Evolutionary conservation across 148 eudicot species (phyloP), one percentile per base, ranked within the genome.

Genomic region (Gaultheria prostrata): DNA sequence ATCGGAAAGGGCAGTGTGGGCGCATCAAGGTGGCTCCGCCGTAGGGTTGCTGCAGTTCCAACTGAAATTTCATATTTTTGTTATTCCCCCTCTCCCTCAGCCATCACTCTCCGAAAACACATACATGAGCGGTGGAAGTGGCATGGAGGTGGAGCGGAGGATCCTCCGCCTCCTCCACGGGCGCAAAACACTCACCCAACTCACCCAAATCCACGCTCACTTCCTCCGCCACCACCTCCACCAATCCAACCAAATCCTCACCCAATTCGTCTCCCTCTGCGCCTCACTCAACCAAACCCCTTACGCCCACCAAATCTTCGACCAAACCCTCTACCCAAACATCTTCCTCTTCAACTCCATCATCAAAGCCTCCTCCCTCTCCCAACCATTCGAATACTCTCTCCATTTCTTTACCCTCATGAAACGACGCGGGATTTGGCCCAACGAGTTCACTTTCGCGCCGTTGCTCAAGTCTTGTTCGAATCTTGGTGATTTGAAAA

Each of bases 121-220:
- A 48, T 48, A 48, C 9, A 77, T 81, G 83, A 80, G 73, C 63
- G 80, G 82, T 70, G 59, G 82, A 76, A 69, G 79, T 26, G 26
- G 39, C 65, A 76, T 80, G 79, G 89, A 85, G 82, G 87, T 91
- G 15, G 97, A 92, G 84, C 92, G 94, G 26, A 76, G 80, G 82
- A 88, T 94, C 85, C 93, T 94, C 88, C 89, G 88, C 75, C 90
- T 85, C 75, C 97, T 94, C 84, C 97, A 92, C 83, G 92, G 91
- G 88, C 86, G 72, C 33, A 85, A 85, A 75, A 87, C 90, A 80
- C 91, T 92, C 83, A 82, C 86, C 70, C 90, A 74, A 2, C 98
- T 94, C 70, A 65, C 63, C 32, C 86, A 94, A 86, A 94, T 94
- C 88, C 95, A 94, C 80, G 95, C 89, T 43, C 94, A 92, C 82